Evolutionary conservation across 1,284 basidiomycete genomes (phyloP), one percentile per base, ranked within the genome.

Genomic region (Vanrija sp.): DNA sequence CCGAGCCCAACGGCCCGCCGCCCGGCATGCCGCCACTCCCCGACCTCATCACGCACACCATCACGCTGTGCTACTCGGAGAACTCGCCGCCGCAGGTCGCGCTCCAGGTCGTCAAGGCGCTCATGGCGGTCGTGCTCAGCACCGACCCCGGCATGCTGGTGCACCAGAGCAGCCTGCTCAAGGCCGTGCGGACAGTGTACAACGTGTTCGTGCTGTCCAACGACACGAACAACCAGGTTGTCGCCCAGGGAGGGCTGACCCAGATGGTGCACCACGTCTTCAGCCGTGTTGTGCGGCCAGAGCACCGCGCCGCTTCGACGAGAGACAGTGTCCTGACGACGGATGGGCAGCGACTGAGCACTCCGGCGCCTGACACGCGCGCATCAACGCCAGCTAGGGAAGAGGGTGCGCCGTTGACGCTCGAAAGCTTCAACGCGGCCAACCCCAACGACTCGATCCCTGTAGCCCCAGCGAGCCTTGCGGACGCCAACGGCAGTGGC

Each of bases 191-290:
- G 39, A 96, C 94, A 6, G 93, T 98, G 2, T 97, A 97, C 79
- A 97, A 97, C 71, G 87, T 98, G 55, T 98, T 97, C 74, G 80
- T 97, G 29, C 81, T 96, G 56, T 92, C 89, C 64, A 82, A 83
- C 38, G 91, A 95, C 66, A 83, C 87, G 5, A 88, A 92, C 51
- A 97, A 94, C 66, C 94, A 97, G 76, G 91, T 90, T 78, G 91
- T 97, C 26, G 94, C 94, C 9, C 94, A 98, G 76, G 94, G 93
- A 19, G 91, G 93, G 16, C 82, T 98, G 16, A 93, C 91, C 0
- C 94, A 98, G 75, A 97, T 98, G 86, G 91, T 97, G 2, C 89
- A 95, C 67, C 92, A 95, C 68, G 86, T 97, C 52, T 97, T 98
- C 74, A 83, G 87, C 8, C 83, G 94, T 12, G 75, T 81, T 8